Evolutionary conservation across 352 stramenopile genomes (phyloP).

Genomic region (Plasmopara halstedii): DNA sequence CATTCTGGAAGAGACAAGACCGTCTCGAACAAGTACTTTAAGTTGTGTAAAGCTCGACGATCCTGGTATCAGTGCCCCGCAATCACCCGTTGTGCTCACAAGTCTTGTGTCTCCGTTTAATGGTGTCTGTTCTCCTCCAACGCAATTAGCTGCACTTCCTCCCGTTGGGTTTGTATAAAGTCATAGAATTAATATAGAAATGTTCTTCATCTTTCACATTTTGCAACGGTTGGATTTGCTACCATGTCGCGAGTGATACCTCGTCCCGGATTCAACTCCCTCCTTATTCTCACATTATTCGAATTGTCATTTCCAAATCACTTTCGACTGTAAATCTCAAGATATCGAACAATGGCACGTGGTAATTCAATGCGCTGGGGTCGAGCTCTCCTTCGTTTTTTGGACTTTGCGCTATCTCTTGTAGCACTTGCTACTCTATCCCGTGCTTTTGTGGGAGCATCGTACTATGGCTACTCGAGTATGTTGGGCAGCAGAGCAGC

Average conservation of each 20-base stretch:
- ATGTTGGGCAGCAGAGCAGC: constrained; percentile 57
- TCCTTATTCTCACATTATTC: not conserved
- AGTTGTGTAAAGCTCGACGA: constrained; percentile 1
- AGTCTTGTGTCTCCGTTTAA: constrained; percentile 21
- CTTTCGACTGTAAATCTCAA: no score
- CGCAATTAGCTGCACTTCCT: constrained; percentile 2
- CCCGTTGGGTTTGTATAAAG: constrained; percentile 3
- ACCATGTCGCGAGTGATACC: constrained; percentile 2
- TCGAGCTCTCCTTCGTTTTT: constrained; percentile 44
- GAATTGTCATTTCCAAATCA: constrained; percentile 17
- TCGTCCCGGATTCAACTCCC: constrained; percentile 18
- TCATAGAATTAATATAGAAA: constrained; percentile 2
- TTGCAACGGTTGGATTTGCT: constrained; percentile 8
- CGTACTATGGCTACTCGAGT: constrained; percentile 62
- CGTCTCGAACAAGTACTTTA: constrained; percentile 4
- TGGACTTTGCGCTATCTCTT: constrained; percentile 49
- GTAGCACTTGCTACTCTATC: constrained; percentile 56
- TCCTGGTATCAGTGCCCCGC: not conserved
- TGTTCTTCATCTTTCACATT: not conserved
- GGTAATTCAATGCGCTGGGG: constrained; percentile 17
- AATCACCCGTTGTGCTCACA: constrained; percentile 17
- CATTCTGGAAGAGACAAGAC: constrained; percentile 14
- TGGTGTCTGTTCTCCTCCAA: constrained; percentile 4
- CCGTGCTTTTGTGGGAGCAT: constrained; percentile 44
- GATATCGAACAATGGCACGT: constrained; percentile 18